A percentile compares a stretch with the other conserved stretches of the same genome.
These are phyloP conservation scores for Podaxis carcinomalis DNA, from an alignment of 768 basidiomycete species.

Conservation along the genomic window DNA sequence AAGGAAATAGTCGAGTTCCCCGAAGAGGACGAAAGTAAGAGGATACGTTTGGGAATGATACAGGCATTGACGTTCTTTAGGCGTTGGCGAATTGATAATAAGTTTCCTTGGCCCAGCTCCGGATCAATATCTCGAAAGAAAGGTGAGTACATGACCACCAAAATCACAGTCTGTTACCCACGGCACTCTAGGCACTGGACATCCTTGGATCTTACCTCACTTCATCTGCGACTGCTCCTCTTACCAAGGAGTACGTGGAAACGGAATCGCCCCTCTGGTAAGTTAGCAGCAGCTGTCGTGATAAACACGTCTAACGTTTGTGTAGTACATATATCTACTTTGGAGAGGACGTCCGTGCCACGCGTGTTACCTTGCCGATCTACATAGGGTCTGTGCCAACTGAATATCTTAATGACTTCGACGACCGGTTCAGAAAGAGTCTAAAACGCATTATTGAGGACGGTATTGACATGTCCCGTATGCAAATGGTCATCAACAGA, in stretches of 20 bases:
- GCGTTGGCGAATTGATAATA: conserved; percentile 79
- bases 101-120: conserved; percentile 76
- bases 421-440: conserved; percentile 60
- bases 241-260: conserved; percentile 92
- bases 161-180: not conserved
- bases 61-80: conserved; percentile 20
- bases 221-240: conserved; percentile 73
- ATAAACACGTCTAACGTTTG: not conserved
- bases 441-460: conserved; percentile 64
- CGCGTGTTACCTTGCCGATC: conserved; percentile 66
- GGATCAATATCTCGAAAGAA: conserved; percentile 66
- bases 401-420: conserved; percentile 72
- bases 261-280: conserved; percentile 87
- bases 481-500: conserved; percentile 79
- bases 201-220: conserved; percentile 86
- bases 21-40: conserved; percentile 85
- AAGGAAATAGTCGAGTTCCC: conserved; percentile 85
- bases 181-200: conserved; percentile 62
- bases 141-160: conserved; percentile 33
- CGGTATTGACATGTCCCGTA: conserved; percentile 88
- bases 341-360: conserved; percentile 70
- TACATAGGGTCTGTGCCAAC: conserved; percentile 83
- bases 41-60: not conserved
- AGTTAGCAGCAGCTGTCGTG: conserved; percentile 12
- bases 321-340: conserved; percentile 83